Base-by-base conservation (phyloP, 306 rosid species). In the Cercis canadensis region DNA sequence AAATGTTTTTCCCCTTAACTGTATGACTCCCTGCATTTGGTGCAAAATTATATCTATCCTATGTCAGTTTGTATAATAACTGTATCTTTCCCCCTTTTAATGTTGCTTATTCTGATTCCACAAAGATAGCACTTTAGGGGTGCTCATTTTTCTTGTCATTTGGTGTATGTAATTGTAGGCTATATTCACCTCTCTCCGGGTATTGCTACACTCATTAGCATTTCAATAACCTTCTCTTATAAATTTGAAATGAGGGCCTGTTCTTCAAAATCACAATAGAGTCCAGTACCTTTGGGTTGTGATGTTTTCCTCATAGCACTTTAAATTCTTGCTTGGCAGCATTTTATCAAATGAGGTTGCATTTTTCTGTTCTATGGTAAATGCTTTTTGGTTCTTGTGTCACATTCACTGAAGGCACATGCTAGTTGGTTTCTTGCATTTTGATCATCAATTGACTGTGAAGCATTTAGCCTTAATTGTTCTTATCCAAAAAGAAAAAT, bases 231-330 rank as follows among this genome's bases (percentile, higher is more conserved):
- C n/a, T n/a, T n/a, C n/a, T n/a, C n/a, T n/a, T 33, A 17, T 31
- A 47, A 65, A 47, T 33, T 64, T 65, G 70, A 33, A 65, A 4
- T 33, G 15, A 33, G 33, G 17, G 71, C 17, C 45, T 47, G n/a
- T 49, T 32, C 17, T 63, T 13, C 34, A 63, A 41, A 8, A 36
- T 4, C 11, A 12, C 57, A 46, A 46, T 4, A 32, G 44, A 64
- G 43, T 44, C 5, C 15, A 3, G 16, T 65, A 3, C 32, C 1
- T 34, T 16, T 49, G 31, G 10, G 49, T 50, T 34, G 13, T 66
- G 47, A 11, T 49, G 36, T 34, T 66, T 16, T 16, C 46, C 8
- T 33, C 29, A 58, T 8, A 7, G 8, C 15, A 16, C 63, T 15
- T 34, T 11, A 3, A n/a, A n/a, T 13, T 4, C 14, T n/a, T 58